phyloP scores from a whole-genome alignment of 2,329 filamentous ascomycete genomes.

The Aureobasidium sp. region DNA sequence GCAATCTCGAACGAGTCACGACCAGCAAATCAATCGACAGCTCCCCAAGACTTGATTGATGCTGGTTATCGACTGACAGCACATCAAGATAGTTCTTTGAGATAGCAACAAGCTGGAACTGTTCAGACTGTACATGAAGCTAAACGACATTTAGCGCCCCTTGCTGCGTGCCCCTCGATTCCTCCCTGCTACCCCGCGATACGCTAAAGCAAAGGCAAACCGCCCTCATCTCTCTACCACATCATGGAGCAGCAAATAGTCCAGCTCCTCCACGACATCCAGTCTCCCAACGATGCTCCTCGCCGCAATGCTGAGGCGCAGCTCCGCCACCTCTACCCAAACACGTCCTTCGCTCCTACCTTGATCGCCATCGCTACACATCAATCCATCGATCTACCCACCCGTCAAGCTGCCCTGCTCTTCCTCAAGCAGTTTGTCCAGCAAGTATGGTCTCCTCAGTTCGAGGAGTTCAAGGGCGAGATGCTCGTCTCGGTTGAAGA shows the following conservation, averaged over 20 bases:
- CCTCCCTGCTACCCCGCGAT: conserved; percentile 2
- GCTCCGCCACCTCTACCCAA: conserved; percentile 62
- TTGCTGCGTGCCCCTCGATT: not conserved
- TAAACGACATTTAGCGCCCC: not conserved
- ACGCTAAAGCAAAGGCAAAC: conserved; percentile 1
- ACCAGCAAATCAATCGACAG: not conserved
- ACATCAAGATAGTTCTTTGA: not conserved
- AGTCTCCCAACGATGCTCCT: conserved; percentile 65
- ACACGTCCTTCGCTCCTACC: conserved; percentile 66
- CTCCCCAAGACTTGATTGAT: not conserved
- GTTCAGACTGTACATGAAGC: not conserved
- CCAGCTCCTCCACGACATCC: conserved; percentile 78
- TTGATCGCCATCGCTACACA: conserved; percentile 77
- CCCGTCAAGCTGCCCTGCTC: conserved; percentile 77
- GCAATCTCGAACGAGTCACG: not conserved
- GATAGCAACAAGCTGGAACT: too few species aligned
- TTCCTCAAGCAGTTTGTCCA: conserved; percentile 77
- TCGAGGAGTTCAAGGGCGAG: conserved; percentile 62
- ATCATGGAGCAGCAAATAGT: conserved; percentile 88
- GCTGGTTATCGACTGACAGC: not conserved
- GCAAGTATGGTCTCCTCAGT: conserved; percentile 71
- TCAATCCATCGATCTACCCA: conserved; percentile 61
- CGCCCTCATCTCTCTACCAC: not conserved
- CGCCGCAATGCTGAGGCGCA: conserved; percentile 83
- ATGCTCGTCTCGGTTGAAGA: conserved; percentile 65